phyloP scores from a whole-genome alignment of 768 basidiomycete genomes.

The Symmetrospora coprosmae region DNA sequence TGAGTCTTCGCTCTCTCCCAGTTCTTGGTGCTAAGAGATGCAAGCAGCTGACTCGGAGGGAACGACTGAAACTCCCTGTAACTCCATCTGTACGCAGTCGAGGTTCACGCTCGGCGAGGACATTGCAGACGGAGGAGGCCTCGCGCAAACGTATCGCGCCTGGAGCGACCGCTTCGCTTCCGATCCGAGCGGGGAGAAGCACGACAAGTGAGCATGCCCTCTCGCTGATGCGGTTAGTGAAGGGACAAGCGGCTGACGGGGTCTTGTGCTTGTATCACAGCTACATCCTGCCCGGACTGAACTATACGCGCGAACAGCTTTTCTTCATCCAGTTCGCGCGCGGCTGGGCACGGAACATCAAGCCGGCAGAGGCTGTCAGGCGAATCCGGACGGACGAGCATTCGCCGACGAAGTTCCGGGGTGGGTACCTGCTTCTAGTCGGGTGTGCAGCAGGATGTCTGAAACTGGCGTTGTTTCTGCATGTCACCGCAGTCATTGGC shows the following conservation, averaged over 20 bases:
- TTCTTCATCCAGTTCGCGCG: slow-evolving; percentile 32
- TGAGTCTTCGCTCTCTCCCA: slow-evolving; percentile 38
- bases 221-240: not conserved
- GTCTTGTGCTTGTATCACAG: not conserved
- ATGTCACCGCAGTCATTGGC: slow-evolving; percentile 18
- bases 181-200: slow-evolving; percentile 24
- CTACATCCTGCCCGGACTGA: slow-evolving; percentile 28
- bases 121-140: slow-evolving; percentile 62
- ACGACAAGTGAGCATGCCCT: slow-evolving; percentile 23
- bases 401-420: slow-evolving; percentile 18
- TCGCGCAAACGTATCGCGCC: slow-evolving; percentile 75
- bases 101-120: slow-evolving; percentile 77
- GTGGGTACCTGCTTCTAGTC: not conserved
- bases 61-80: slow-evolving; percentile 24
- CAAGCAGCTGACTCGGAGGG: not conserved
- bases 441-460: not conserved
- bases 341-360: slow-evolving; percentile 29
- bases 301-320: slow-evolving; percentile 30
- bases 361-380: slow-evolving; percentile 22
- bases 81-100: slow-evolving; percentile 15
- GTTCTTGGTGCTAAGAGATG: not conserved
- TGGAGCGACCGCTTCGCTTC: slow-evolving; percentile 50
- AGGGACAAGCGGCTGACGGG: not conserved
- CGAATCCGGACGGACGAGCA: slow-evolving; percentile 19
- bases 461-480: not conserved